These are phyloP conservation scores for Ceratocystis colombiana DNA, from an alignment of 2,329 filamentous ascomycete species.

Conservation along the genomic window DNA sequence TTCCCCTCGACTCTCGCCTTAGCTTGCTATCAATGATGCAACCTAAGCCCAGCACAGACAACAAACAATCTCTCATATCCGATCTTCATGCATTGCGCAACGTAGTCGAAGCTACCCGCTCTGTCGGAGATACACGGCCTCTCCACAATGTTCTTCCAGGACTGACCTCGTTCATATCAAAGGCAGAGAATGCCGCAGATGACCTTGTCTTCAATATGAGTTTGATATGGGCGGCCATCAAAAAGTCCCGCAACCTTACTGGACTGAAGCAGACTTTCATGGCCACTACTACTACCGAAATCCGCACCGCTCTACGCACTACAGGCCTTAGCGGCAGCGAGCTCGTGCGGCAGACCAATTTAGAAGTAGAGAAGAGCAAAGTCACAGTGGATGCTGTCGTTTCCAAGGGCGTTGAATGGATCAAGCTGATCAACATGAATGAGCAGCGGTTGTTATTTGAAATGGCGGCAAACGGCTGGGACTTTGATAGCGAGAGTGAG, in stretches of 20 bases:
- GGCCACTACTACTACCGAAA: neutral
- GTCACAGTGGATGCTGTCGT: conserved; percentile 9
- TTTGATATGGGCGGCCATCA: conserved; percentile 14
- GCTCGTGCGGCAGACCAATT: conserved; percentile 2
- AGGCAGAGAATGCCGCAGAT: conserved; percentile 2
- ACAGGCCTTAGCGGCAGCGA: neutral
- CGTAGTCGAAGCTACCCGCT: conserved; percentile 3
- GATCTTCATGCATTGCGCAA: conserved; percentile 11
- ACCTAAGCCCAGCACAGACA: neutral
- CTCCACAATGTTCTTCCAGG: conserved; percentile 3
- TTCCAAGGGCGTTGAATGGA: conserved; percentile 12
- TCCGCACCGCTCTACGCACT: neutral
- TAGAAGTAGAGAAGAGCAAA: conserved; percentile 4
- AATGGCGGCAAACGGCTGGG: conserved; percentile 13
- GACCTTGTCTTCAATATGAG: conserved; percentile 15
- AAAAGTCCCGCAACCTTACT: conserved; percentile 4
- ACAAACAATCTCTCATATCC: conserved; percentile 9
- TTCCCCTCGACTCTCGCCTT: neutral
- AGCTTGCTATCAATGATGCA: neutral
- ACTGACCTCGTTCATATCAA: neutral
- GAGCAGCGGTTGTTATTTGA: conserved; percentile 13
- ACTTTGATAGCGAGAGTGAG: conserved; percentile 6
- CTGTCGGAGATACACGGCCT: conserved; percentile 7
- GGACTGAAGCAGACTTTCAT: conserved; percentile 15
- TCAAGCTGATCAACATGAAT: conserved; percentile 15